Conservation (phyloP, 108 stramenopile genomes). For the Discostella pseudostelligera region DNA sequence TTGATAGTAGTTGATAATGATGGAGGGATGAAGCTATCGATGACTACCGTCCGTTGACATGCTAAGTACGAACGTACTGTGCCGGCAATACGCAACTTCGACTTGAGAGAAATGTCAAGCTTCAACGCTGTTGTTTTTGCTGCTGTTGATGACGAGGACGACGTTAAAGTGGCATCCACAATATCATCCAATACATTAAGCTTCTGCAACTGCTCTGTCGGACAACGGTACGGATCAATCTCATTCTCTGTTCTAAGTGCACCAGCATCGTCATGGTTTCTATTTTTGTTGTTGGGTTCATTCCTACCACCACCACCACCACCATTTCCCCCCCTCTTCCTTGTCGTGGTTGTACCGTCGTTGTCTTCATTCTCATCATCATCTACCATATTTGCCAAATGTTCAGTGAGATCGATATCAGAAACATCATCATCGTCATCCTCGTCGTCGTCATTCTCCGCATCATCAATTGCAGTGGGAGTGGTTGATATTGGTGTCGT, state of each 20-base stretch:
- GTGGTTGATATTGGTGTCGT: neutral
- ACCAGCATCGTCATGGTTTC: neutral
- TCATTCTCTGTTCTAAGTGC: constrained; percentile 71
- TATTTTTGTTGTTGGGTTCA: neutral
- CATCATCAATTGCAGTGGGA: no score
- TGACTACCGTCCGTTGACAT: constrained; percentile 66
- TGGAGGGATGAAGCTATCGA: constrained; percentile 48
- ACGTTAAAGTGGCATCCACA: neutral
- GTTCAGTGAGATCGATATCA: constrained; percentile 46
- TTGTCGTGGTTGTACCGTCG: neutral
- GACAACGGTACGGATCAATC: constrained; percentile 65
- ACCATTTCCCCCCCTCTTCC: constrained; percentile 10
- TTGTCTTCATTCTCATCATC: constrained; percentile 29
- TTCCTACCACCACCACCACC: constrained; percentile 7
- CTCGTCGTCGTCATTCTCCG: neutral
- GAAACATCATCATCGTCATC: constrained; percentile 38
- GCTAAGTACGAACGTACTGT: constrained; percentile 61
- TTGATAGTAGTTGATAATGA: constrained; percentile 2
- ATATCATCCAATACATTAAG: constrained; percentile 31
- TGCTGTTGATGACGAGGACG: neutral
- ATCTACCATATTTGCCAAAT: constrained; percentile 47
- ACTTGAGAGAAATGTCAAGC: constrained; percentile 10
- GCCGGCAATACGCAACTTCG: constrained; percentile 52
- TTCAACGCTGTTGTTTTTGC: neutral
- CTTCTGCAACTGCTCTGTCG: constrained; percentile 55